These are phyloP conservation scores for Panicum hallii DNA, from an alignment of 202 grass and related monocot species.

Conservation along the genomic window DNA sequence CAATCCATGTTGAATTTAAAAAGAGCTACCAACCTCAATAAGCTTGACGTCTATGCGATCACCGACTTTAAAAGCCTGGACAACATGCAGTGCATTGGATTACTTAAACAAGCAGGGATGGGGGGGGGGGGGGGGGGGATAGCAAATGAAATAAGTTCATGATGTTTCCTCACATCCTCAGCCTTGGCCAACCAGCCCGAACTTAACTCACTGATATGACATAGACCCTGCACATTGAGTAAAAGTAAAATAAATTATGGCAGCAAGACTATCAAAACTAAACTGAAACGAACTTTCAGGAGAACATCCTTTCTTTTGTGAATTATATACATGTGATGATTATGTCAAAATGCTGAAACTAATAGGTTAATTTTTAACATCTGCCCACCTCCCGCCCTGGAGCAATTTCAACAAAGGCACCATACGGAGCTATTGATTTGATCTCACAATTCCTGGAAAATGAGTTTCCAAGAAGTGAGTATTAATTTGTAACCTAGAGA, in stretches of 20 bases:
- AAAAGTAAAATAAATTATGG: constrained; percentile 38
- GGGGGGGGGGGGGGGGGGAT: neutral
- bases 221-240: constrained; percentile 75
- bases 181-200: constrained; percentile 83
- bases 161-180: constrained; percentile 88
- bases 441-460: constrained; percentile 83
- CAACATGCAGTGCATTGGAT: constrained; percentile 42
- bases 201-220: constrained; percentile 97
- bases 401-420: constrained; percentile 98
- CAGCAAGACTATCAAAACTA: constrained; percentile 28
- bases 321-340: constrained; percentile 28
- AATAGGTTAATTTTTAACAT: constrained; percentile 39
- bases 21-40: constrained; percentile 75
- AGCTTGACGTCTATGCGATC: constrained; percentile 96
- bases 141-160: constrained; percentile 27
- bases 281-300: constrained; percentile 18
- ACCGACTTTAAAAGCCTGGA: constrained; percentile 83
- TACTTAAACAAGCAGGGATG: constrained; percentile 15
- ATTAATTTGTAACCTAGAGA: constrained; percentile 22
- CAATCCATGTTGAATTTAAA: constrained; percentile 35
- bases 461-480: constrained; percentile 42
- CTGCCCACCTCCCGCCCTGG: constrained; percentile 80
- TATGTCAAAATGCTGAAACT: constrained; percentile 27
- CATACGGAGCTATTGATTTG: constrained; percentile 84
- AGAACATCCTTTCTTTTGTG: constrained; percentile 29